phyloP scores from a whole-genome alignment of 192 early-diverging fungal genomes.

The Linnemannia zychae region DNA sequence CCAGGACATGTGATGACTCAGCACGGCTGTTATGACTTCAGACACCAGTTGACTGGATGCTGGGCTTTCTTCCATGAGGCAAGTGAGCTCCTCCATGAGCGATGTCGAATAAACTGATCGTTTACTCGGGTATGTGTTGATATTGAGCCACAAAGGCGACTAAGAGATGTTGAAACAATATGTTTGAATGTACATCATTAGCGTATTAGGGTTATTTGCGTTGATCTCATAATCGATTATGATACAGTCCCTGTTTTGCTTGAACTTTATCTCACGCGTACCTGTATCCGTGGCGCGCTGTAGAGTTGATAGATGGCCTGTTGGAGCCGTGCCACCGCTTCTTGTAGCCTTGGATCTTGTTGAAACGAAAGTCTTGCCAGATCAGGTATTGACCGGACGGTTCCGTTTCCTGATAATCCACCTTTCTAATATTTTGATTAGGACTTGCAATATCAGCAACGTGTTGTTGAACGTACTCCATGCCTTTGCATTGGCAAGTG shows the following conservation, averaged over 20 bases:
- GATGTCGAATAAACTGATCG: slow-evolving; percentile 30
- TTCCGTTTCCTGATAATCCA: slow-evolving; percentile 29
- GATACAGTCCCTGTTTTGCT: background rate
- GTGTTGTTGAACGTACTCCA: background rate
- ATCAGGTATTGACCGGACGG: slow-evolving; percentile 52
- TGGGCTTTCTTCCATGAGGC: slow-evolving; percentile 46
- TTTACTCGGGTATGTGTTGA: slow-evolving; percentile 51
- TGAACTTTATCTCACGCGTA: slow-evolving; percentile 21
- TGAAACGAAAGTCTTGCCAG: slow-evolving; percentile 61
- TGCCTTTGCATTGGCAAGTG: background rate
- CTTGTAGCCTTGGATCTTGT: slow-evolving; percentile 59
- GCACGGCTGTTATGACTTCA: slow-evolving; percentile 63
- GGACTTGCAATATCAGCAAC: background rate
- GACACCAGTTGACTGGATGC: slow-evolving; percentile 57
- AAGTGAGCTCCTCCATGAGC: slow-evolving; percentile 43
- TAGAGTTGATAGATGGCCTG: slow-evolving; percentile 62
- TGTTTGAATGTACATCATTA: background rate
- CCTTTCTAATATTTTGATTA: slow-evolving; percentile 46
- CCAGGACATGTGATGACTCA: slow-evolving; percentile 69
- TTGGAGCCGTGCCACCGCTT: slow-evolving; percentile 63
- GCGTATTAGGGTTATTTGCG: background rate
- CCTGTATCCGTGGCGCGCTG: slow-evolving; percentile 69
- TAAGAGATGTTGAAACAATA: slow-evolving; percentile 14
- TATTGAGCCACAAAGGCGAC: slow-evolving; percentile 55
- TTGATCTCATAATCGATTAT: background rate